phyloP scores from a whole-genome alignment of 345 rosid genomes.

The Populus euphratica region DNA sequence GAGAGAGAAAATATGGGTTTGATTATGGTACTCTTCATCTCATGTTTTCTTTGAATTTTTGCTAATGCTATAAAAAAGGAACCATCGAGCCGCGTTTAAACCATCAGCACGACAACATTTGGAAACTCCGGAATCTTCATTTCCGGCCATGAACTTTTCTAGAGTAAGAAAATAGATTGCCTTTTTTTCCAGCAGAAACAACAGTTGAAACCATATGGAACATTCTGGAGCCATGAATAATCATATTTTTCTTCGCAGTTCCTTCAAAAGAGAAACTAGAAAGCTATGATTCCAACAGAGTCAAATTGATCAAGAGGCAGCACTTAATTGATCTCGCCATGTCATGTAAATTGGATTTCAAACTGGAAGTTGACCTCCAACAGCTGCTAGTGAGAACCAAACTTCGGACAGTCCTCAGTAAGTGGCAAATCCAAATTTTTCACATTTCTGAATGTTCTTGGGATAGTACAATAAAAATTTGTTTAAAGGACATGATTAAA shows the following conservation, averaged over 20 bases:
- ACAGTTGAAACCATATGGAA: not conserved
- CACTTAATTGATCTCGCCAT: not conserved
- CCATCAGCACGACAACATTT: not conserved
- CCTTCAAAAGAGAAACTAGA: not conserved
- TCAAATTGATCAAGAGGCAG: not conserved
- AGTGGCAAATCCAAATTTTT: conserved; percentile 82
- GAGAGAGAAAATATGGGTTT: too few relatives aligned
- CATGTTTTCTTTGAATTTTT: not conserved
- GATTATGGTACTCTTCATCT: not conserved
- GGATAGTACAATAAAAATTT: conserved; percentile 5
- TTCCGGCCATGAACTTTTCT: not conserved
- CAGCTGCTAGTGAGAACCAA: conserved; percentile 40
- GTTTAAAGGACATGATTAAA: too few relatives aligned
- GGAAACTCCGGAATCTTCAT: not conserved
- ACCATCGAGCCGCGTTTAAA: not conserved
- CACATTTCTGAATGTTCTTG: conserved; percentile 68
- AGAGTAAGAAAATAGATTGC: not conserved
- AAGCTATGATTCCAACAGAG: not conserved
- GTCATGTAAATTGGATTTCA: not conserved
- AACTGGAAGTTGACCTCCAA: not conserved
- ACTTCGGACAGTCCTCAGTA: conserved; percentile 73
- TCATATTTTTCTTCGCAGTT: not conserved
- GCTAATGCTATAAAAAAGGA: not conserved
- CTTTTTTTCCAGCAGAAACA: not conserved
- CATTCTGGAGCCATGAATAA: too few relatives aligned